Conservation (phyloP, 164 flowering plant species). For the Macadamia integrifolia region DNA sequence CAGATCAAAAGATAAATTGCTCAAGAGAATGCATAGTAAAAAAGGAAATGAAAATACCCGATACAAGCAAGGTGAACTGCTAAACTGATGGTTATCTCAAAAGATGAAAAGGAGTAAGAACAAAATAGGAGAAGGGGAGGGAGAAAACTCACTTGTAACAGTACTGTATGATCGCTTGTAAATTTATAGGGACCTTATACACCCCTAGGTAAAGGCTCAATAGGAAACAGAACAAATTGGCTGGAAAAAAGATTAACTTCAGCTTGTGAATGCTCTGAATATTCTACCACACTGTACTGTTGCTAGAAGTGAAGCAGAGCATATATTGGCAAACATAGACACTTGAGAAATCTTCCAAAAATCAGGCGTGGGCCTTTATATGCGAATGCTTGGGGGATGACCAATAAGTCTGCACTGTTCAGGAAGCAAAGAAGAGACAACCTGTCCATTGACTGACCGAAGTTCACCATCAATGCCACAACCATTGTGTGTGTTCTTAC, state of each 20-base stretch:
- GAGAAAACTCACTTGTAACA: background rate
- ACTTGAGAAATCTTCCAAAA: background rate
- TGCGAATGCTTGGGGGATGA: conserved; percentile 36
- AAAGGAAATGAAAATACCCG: too few species aligned
- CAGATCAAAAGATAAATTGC: too few species aligned
- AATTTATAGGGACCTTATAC: conserved; percentile 23
- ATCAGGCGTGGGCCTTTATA: conserved; percentile 10
- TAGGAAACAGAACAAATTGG: conserved; percentile 5
- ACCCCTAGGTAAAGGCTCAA: background rate
- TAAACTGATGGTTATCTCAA: too few species aligned
- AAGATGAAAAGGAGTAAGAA: conserved; percentile 1
- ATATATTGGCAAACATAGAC: conserved; percentile 4
- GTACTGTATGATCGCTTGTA: conserved; percentile 12
- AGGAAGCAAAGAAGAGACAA: conserved; percentile 76
- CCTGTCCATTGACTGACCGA: conserved; percentile 66
- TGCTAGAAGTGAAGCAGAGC: conserved; percentile 25
- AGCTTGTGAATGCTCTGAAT: conserved; percentile 19
- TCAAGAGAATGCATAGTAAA: too few species aligned
- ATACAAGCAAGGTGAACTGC: too few species aligned
- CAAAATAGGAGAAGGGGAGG: background rate
- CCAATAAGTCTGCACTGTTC: conserved; percentile 98
- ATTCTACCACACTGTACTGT: conserved; percentile 18
- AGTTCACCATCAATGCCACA: conserved; percentile 98
- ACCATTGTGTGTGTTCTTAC: conserved; percentile 62
- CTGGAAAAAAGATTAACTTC: background rate